Evolutionary conservation across 2,329 filamentous ascomycete genomes (phyloP).

Genomic region (Alternaria conjuncta): DNA sequence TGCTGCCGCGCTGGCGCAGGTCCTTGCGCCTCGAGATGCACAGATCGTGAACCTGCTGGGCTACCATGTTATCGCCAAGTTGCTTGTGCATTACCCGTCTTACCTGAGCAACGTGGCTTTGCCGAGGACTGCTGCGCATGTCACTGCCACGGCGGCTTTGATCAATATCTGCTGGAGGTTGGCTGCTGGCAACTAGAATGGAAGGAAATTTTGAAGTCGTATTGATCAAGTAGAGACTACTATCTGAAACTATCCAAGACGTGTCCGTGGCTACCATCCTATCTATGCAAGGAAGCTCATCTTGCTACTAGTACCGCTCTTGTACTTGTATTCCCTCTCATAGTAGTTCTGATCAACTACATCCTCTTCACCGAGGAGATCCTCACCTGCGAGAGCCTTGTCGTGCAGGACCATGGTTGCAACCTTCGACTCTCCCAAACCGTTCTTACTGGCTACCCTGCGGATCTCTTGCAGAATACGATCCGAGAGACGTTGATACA

Average conservation of each 20-base stretch:
- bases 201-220: not conserved
- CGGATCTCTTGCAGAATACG: not conserved
- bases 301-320: not conserved
- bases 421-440: not conserved
- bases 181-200: slow-evolving; percentile 19
- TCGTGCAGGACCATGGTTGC: not conserved
- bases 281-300: not conserved
- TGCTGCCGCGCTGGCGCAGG: slow-evolving; percentile 27
- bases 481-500: not conserved
- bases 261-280: not conserved
- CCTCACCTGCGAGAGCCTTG: not conserved
- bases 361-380: not conserved
- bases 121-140: slow-evolving; percentile 23
- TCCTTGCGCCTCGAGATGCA: slow-evolving; percentile 28
- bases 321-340: not conserved
- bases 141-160: slow-evolving; percentile 29
- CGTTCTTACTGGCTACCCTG: not conserved
- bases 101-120: slow-evolving; percentile 27
- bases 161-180: slow-evolving; percentile 32
- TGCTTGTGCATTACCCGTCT: slow-evolving; percentile 28
- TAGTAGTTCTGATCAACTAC: not conserved
- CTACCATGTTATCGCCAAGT: slow-evolving; percentile 29
- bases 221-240: not conserved
- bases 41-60: slow-evolving; percentile 30
- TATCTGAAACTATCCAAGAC: not conserved